Percentiles rank a stretch among this genome's conserved stretches.
phyloP scores from a whole-genome alignment of 2,329 filamentous ascomycete species.

The Colletotrichum karsti region DNA sequence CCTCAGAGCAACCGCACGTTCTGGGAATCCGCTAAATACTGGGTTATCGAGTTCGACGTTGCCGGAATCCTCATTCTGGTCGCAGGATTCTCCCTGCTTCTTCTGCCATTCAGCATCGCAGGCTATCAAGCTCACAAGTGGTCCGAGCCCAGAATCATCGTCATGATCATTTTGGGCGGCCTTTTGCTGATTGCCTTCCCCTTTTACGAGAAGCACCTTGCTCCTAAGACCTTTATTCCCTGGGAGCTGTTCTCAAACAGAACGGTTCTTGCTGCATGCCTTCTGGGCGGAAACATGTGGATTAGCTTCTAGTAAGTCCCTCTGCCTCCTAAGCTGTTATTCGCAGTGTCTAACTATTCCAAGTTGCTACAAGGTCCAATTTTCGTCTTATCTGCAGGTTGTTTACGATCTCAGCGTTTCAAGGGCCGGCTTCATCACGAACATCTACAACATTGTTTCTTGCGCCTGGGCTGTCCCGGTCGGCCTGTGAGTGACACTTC shows the following conservation, averaged over 20 bases:
- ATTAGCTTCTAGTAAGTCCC: conserved; percentile 35
- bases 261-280: conserved; percentile 35
- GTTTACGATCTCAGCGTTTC: conserved; percentile 39
- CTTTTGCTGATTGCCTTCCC: conserved; percentile 13
- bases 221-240: conserved; percentile 56
- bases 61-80: conserved; percentile 59
- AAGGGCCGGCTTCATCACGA: conserved; percentile 39
- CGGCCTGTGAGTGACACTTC: conserved; percentile 38
- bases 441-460: conserved; percentile 46
- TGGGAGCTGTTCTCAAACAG: conserved; percentile 44
- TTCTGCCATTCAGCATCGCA: conserved; percentile 65
- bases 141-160: conserved; percentile 51
- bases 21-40: conserved; percentile 29
- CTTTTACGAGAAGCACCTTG: conserved; percentile 53
- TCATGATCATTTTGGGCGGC: conserved; percentile 41
- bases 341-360: neutral
- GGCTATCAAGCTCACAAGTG: conserved; percentile 49
- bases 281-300: conserved; percentile 35
- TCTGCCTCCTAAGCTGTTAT: neutral
- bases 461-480: conserved; percentile 47
- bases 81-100: conserved; percentile 58
- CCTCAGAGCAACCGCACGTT: conserved; percentile 15
- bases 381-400: conserved; percentile 50
- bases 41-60: conserved; percentile 37
- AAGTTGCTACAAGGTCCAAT: conserved; percentile 46